Evolutionary conservation across 768 basidiomycete species (phyloP).

Genomic region (Trametes elegans): DNA sequence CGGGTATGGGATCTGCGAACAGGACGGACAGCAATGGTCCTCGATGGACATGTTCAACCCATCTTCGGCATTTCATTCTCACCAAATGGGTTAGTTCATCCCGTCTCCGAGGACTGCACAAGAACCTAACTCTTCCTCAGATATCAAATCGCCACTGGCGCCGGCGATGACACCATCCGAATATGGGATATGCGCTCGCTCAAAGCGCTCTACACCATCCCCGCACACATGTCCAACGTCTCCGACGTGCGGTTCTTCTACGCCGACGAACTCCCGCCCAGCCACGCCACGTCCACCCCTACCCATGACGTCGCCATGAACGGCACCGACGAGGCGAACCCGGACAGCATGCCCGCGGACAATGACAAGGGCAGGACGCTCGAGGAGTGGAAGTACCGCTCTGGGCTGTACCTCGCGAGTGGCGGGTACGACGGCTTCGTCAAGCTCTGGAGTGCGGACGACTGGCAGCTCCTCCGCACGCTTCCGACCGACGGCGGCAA

Average conservation of each 20-base stretch:
- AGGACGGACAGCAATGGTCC: conserved; percentile 94
- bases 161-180: conserved; percentile 95
- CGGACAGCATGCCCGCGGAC: conserved; percentile 17
- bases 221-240: conserved; percentile 92
- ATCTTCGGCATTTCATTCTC: conserved; percentile 92
- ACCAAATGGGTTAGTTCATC: conserved; percentile 74
- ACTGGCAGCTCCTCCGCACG: conserved; percentile 90
- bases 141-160: conserved; percentile 96
- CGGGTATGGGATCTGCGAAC: conserved; percentile 97
- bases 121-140: conserved; percentile 41
- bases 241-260: conserved; percentile 96
- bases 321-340: conserved; percentile 35
- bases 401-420: conserved; percentile 90
- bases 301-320: conserved; percentile 44
- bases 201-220: conserved; percentile 92
- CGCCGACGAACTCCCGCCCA: conserved; percentile 49
- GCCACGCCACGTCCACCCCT: conserved; percentile 20
- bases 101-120: not conserved
- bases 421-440: conserved; percentile 94
- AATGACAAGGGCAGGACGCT: conserved; percentile 33
- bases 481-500: conserved; percentile 95
- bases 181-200: conserved; percentile 98
- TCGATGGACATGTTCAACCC: conserved; percentile 94
- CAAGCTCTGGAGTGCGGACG: conserved; percentile 96
- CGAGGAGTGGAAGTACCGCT: conserved; percentile 78